Evolutionary conservation across 2,329 filamentous ascomycete genomes (phyloP), one percentile per base, ranked within the genome.

Genomic region (Pestalotiopsis sp.): DNA sequence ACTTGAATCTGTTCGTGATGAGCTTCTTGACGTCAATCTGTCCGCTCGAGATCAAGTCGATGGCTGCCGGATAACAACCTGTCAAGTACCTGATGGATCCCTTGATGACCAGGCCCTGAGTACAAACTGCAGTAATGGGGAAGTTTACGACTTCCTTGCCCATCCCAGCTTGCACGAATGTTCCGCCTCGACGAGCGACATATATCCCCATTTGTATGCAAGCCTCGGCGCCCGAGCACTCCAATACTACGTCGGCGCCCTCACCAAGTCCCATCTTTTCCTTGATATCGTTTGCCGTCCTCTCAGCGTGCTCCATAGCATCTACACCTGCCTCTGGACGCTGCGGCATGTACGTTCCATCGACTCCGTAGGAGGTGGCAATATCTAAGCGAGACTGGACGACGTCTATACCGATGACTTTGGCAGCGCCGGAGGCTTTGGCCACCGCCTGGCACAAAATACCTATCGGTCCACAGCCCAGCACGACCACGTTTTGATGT

Each of bases 131-230:
- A 0, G 79, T 81, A 67, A 85, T 83, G 0, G 83, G 83, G 56
- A 85, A 84, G 3, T 78, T 71, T 17, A 84, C 77, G 52, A 80
- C 81, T 74, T 80, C 71, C 71, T 86, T 87, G 68, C 90, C 90
- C 88, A 91, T 90, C 23, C 89, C 89, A 61, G 83, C 87, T 73
- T 89, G 87, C 7, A 89, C 83, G 70, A 86, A 87, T 7, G 81
- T 85, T 3, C 86, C 86, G 4, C 86, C 86, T 13, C 78, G 80
- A 20, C 83, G 79, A 14, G 86, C 78, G n/a, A 82, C 83, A 71
- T 87, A 83, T 67, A 88, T 85, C 11, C 82, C 85, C 0, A 84
- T 84, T 72, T 87, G 84, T 9, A 88, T 84, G n/a, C 84, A 86
- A 2, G 84, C 80, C 70, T 86, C 84, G 2, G 83, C 86, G 2